Evolutionary conservation across 192 early-diverging fungal genomes (phyloP), one percentile per base, ranked within the genome.

Genomic region (Mortierella alpina): DNA sequence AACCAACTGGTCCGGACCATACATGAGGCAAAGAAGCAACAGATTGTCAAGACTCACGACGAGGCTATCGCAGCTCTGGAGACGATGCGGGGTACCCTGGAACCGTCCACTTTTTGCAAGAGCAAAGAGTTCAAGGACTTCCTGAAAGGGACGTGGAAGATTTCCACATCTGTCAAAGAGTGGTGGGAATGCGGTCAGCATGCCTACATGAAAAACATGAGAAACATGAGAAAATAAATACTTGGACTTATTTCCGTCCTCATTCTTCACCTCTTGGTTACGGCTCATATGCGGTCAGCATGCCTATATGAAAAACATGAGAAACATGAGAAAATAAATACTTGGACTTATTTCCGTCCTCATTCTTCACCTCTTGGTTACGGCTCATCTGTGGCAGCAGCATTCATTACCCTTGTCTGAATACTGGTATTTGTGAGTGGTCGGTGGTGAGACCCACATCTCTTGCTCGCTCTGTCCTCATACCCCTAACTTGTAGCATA

Each of bases 1-100:
- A 56, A 56, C 18, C 54, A 56, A 56, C 54, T 56, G 18, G 54
- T 56, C 54, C 54, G 54, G 22, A 56, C 54, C 54, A 56, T 56
- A n/a, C 54, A 56, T 56, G 54, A 56, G 22, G 54, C 54, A 56
- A 31, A 56, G 17, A n/a, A n/a, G 12, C 1, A 22, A 56, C 20
- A 56, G 9, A 18, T 18, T 6, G 54, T 12, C 18, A 18, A 18
- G 20, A 10, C 17, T 20, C 12, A 56, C 31, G 18, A 5, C 18
- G 54, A 56, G 20, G 54, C 54, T 18, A 56, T 56, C 54, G 8
- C 20, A 56, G 20, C 20, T 56, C 54, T 56, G 54, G 54, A 56
- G 54, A 31, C 20, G 2, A 6, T 56, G 5, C 54, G 54, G 54
- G 54, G 54, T 56, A 5, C 54, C 54, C 20, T 23, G 54, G 54